A percentile compares a stretch with the other conserved stretches of the same genome.
Evolutionary conservation across 2,329 filamentous ascomycete species (phyloP).

Genomic region (Epichloe coenophiala): DNA sequence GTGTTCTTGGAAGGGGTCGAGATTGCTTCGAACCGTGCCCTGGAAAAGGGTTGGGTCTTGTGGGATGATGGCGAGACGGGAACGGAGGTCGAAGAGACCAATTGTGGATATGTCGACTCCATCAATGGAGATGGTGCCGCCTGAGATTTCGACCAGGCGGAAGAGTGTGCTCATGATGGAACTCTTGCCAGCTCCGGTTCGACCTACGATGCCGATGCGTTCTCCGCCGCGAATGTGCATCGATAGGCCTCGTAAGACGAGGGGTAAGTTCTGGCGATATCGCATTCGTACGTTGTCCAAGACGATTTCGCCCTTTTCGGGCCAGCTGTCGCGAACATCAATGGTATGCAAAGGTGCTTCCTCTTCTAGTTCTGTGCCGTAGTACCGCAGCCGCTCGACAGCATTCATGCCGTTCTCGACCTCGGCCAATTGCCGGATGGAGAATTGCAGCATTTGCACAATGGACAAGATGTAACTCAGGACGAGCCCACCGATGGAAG

Average conservation of each 20-base stretch:
- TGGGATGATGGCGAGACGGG: slow-evolving; percentile 67
- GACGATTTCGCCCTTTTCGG: slow-evolving; percentile 68
- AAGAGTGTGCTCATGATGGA: slow-evolving; percentile 76
- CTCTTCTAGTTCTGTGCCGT: slow-evolving; percentile 74
- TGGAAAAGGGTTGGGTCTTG: slow-evolving; percentile 76
- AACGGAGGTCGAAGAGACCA: slow-evolving; percentile 62
- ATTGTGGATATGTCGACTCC: slow-evolving; percentile 58
- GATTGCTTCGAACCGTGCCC: slow-evolving; percentile 65
- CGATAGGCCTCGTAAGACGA: slow-evolving; percentile 56
- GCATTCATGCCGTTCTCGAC: slow-evolving; percentile 98
- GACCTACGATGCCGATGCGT: slow-evolving; percentile 67
- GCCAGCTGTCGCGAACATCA: slow-evolving; percentile 66
- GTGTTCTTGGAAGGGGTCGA: slow-evolving; percentile 72
- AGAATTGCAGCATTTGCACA: slow-evolving; percentile 93
- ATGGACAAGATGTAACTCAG: slow-evolving; percentile 88
- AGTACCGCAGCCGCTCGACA: slow-evolving; percentile 82
- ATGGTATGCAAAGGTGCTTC: slow-evolving; percentile 73
- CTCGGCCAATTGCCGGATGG: slow-evolving; percentile 82
- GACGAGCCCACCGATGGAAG: slow-evolving; percentile 76
- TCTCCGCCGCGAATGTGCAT: slow-evolving; percentile 67
- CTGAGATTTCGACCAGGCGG: slow-evolving; percentile 55
- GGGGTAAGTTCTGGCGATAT: slow-evolving; percentile 56
- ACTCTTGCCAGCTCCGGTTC: slow-evolving; percentile 72
- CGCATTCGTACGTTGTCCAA: slow-evolving; percentile 69
- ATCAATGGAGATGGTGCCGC: slow-evolving; percentile 50